A percentile compares a stretch with the other conserved stretches of the same genome.
phyloP scores from a whole-genome alignment of 164 flowering plant species.

The Paratinospora sagittata region DNA sequence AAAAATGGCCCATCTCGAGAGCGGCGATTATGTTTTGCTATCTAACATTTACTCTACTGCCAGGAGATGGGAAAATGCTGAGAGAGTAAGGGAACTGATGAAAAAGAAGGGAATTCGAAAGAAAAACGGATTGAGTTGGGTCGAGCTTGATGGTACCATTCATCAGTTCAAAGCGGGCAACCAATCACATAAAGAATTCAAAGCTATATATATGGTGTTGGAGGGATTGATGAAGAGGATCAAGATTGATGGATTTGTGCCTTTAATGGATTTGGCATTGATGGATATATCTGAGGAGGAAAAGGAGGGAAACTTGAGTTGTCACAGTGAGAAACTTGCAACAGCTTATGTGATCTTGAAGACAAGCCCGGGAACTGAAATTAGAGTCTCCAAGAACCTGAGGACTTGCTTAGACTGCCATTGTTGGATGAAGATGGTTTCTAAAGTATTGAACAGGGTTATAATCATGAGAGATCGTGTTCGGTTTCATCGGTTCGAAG shows the following conservation, averaged over 20 bases:
- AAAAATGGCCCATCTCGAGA: conserved; percentile 36
- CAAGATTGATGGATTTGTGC: conserved; percentile 47
- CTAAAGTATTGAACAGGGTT: conserved; percentile 51
- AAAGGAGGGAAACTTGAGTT: conserved; percentile 57
- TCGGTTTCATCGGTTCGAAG: conserved; percentile 72
- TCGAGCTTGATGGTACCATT: conserved; percentile 44
- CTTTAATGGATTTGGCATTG: conserved; percentile 52
- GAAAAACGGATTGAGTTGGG: conserved; percentile 68
- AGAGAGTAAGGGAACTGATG: conserved; percentile 56
- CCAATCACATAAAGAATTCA: conserved; percentile 45
- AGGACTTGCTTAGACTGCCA: conserved; percentile 80
- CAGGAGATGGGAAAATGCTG: conserved; percentile 55
- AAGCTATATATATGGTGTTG: conserved; percentile 41
- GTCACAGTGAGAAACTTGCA: conserved; percentile 83
- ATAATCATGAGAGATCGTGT: conserved; percentile 67
- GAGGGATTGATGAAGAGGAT: conserved; percentile 35
- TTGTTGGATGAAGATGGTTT: conserved; percentile 61
- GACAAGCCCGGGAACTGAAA: conserved; percentile 56
- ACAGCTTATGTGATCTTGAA: conserved; percentile 57
- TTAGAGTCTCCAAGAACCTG: conserved; percentile 58
- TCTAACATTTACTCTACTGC: conserved; percentile 66
- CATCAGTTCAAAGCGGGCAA: conserved; percentile 69
- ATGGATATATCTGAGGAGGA: conserved; percentile 89
- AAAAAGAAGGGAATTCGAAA: conserved; percentile 46
- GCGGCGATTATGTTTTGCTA: conserved; percentile 73